phyloP scores from a whole-genome alignment of 345 rosid species.

The Eucalyptus lansdowneana region DNA sequence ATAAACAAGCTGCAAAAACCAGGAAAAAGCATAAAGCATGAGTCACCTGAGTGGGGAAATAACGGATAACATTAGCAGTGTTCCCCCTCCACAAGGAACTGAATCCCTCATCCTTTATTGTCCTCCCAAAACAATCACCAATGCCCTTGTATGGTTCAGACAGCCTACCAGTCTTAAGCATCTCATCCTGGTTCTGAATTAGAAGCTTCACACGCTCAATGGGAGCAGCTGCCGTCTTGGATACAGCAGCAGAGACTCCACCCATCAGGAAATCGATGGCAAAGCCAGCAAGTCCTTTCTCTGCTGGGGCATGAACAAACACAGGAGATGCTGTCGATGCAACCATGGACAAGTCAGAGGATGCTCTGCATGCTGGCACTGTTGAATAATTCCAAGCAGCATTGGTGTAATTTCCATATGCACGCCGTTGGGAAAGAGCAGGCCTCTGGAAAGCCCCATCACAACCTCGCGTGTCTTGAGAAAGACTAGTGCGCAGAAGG shows the following conservation, averaged over 20 bases:
- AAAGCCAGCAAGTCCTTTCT: constrained; percentile 62
- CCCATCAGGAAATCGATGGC: constrained; percentile 79
- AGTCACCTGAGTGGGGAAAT: constrained; percentile 79
- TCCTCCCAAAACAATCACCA: constrained; percentile 58
- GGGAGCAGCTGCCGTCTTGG: constrained; percentile 84
- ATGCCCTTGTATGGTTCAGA: constrained; percentile 84
- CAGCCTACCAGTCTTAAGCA: constrained; percentile 66
- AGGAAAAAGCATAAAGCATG: not conserved
- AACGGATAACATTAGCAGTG: constrained; percentile 85
- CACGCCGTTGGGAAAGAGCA: constrained; percentile 35
- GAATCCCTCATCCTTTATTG: constrained; percentile 53
- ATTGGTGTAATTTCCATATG: constrained; percentile 21
- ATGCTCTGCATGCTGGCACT: not conserved
- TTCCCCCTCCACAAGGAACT: constrained; percentile 81
- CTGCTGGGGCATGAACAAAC: constrained; percentile 51
- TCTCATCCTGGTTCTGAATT: constrained; percentile 89
- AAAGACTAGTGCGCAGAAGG: constrained; percentile 21
- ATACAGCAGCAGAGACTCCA: constrained; percentile 83
- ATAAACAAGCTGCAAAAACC: not conserved
- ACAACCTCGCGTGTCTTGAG: constrained; percentile 21
- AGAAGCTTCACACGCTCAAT: constrained; percentile 83
- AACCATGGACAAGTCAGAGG: not conserved
- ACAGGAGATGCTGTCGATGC: constrained; percentile 19
- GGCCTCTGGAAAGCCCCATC: constrained; percentile 41
- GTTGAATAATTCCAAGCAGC: constrained; percentile 44